Base-by-base conservation (phyloP, 2,329 filamentous ascomycete species). In the Phoma sp. region DNA sequence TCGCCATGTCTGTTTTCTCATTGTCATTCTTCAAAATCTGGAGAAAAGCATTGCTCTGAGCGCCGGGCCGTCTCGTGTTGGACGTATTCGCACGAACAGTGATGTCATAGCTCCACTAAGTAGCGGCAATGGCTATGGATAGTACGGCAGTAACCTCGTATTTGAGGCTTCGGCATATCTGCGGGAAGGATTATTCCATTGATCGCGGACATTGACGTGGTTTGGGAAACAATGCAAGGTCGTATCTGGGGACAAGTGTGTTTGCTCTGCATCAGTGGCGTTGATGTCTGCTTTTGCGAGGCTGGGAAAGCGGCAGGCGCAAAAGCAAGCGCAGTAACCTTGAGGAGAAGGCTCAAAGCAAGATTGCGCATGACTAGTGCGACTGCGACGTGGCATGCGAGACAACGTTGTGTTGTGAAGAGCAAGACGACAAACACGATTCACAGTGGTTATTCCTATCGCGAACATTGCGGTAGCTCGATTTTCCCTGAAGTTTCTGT, bases 31-130 rank as follows among this genome's bases (percentile, higher is more conserved):
- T 14, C 14, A 23, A 14, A 11, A 18, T 4, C 7, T 36, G n/a
- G n/a, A 27, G 24, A 45, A 35, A 46, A 36, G 27, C 41, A 23
- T 44, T 10, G 24, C 29, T 39, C 30, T 13, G 32, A 33, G 13
- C 32, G 10, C 7, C 7, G 13, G 13, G 4, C 9, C 10, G 4
- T 33, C 32, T 33, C 32, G 32, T 33, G 32, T 33, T 11, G 7
- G 32, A 11, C 32, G 32, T 13, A 6, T 9, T 29, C 9, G 27
- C 27, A 29, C 27, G 27, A 29, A 9, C 27, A 8, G 35, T 51
- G 47, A 51, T 51, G 41, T 51, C 47, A 51, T 39, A 23, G 47
- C 47, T 45, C 41, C 47, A 39, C 52, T 35, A 23, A 30, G 36
- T 27, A 48, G 32, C 38, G 35, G 32, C 35, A 14, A 30, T 33